Base-by-base conservation (phyloP, 2,329 filamentous ascomycete genomes). In the Cryphonectria naterciae region DNA sequence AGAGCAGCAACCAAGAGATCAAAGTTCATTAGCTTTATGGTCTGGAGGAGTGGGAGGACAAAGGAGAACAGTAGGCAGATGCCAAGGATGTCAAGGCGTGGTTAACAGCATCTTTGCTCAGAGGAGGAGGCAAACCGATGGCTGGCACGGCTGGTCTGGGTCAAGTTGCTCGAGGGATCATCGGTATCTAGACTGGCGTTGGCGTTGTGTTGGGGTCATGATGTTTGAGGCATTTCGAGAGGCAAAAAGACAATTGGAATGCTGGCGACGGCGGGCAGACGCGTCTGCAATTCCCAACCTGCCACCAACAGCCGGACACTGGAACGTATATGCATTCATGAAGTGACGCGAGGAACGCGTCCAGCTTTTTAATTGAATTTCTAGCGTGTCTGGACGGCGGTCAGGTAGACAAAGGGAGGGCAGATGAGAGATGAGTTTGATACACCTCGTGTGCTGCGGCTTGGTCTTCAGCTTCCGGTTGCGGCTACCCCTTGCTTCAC, bases 401-500 rank as follows among this genome's bases (percentile, higher is more conserved):
- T 28, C 41, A 28, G 17, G 25, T 22, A 22, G 68, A 56, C 28
- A 11, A 28, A 72, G 49, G 54, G 68, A 54, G 13, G 46, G 5
- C 39, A 35, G 32, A 54, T 49, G 35, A 60, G 68, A 63, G 63
- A 72, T 63, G 68, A 41, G 61, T 66, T 10, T 49, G 43, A 52
- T 61, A 58, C 60, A 49, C 17, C 43, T 62, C 58, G 63, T 65
- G 13, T 56, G 49, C 43, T 72, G 68, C 39, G 32, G 25, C 66
- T 58, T 35, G 63, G 61, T 60, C 58, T 64, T 63, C 61, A 54
- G 32, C 56, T 71, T 58, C 63, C 65, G 66, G 43, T 61, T 69
- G 54, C 61, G 67, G 58, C 65, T 49, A 69, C 68, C 71, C 71
- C 71, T 73, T 73, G 56, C 72, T 63, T 70, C 69, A 32, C n/a